phyloP scores from a whole-genome alignment of 768 basidiomycete genomes.

The Candolleomyces aberdarensis region DNA sequence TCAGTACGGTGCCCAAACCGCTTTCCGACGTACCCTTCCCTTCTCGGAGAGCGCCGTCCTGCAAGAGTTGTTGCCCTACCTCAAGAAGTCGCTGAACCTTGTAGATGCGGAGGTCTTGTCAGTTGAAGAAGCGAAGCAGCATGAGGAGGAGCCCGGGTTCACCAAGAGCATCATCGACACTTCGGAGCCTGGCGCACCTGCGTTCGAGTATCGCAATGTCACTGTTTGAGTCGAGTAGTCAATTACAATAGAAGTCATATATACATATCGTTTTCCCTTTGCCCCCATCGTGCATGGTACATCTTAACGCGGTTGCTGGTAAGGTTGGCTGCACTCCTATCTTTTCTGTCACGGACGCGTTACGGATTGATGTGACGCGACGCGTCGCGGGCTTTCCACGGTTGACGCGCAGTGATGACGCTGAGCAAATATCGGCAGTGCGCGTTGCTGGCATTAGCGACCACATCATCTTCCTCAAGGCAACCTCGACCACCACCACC shows the following conservation, averaged over 20 bases:
- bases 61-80: constrained; percentile 67
- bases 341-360: constrained; percentile 3
- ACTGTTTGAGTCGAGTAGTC: no score
- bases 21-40: constrained; percentile 77
- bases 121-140: constrained; percentile 63
- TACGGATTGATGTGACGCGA: constrained; percentile 2
- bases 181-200: constrained; percentile 87
- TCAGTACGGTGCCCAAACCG: constrained; percentile 69
- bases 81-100: constrained; percentile 73
- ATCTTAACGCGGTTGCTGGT: no score
- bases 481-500: neutral
- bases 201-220: constrained; percentile 86
- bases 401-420: neutral
- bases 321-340: neutral
- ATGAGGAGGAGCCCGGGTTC: constrained; percentile 54
- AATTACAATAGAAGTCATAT: no score
- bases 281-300: no score
- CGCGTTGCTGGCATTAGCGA: no score
- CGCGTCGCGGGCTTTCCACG: constrained; percentile 5
- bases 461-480: neutral
- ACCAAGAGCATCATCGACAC: constrained; percentile 68
- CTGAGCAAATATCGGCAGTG: neutral
- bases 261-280: no score
- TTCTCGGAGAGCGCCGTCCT: constrained; percentile 83
- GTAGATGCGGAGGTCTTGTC: constrained; percentile 68